Evolutionary conservation across 805 yeast species (phyloP), one percentile per base, ranked within the genome.

Genomic region (Saccharomyces paradoxus): DNA sequence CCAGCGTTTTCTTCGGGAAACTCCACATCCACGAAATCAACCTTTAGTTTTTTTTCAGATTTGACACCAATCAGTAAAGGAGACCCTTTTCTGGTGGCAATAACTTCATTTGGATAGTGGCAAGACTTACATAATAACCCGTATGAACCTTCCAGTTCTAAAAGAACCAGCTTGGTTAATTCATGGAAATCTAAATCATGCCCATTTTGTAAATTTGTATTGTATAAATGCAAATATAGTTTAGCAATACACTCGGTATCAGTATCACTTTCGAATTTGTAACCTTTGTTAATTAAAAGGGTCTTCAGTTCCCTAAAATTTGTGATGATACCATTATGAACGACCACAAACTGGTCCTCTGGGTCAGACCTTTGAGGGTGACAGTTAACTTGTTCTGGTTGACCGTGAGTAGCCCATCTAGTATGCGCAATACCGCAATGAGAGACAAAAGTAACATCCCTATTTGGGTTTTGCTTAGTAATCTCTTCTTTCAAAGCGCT

Each of bases 361-460:
- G 81, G 79, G 70, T 89, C 99, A 1, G 97, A 89, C 60, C 92
- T 78, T 70, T 92, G 98, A 50, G 99, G 99, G 71, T 94, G 99
- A 70, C 98, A 94, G 77, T 94, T 94, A 58, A 72, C 64, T 58
- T 79, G 82, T 61, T 82, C 83, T 55, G 97, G 97, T 65, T 84
- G 88, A 73, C 99, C 99, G 72, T 94, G 99, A 41, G 99, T 94
- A 51, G 99, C 99, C 99, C 99, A 94, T 78, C 99, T 87, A 13
- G 99, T 94, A 74, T 94, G 99, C 26, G 99, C 98, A 71, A 94
- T 94, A 69, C 96, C 99, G 57, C 84, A 90, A 69, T 94, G 99
- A 70, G 86, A 82, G 63, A 81, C 84, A 68, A 89, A 90, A 22
- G 81, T 77, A 57, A 81, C 83, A 29, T 78, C 72, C 63, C 85